A percentile compares a stretch with the other conserved stretches of the same genome.
These are phyloP conservation scores for Pyrenochaeta sp. DNA, from an alignment of 2,329 filamentous ascomycete genomes.

Conservation along the genomic window DNA sequence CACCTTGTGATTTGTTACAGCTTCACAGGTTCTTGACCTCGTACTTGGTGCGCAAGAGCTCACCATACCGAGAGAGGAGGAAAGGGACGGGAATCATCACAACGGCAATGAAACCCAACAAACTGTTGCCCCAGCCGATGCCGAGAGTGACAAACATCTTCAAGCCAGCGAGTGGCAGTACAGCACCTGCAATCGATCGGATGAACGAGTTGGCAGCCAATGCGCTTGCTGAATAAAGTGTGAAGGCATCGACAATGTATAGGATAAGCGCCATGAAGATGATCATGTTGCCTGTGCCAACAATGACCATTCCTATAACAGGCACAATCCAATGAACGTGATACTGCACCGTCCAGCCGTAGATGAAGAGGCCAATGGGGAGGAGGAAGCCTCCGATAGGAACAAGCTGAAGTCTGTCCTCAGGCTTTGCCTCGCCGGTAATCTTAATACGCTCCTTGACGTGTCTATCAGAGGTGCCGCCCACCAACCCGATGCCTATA, in stretches of 20 bases:
- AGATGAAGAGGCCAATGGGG: neutral
- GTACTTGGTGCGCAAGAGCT: no score
- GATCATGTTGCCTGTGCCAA: neutral
- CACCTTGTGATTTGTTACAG: no score
- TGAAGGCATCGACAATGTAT: neutral
- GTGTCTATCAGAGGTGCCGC: no score
- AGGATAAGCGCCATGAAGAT: neutral
- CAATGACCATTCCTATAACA: neutral
- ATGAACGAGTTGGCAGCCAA: neutral
- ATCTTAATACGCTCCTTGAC: neutral
- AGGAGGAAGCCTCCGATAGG: neutral
- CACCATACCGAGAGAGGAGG: no score
- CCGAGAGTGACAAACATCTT: neutral
- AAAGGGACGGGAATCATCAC: neutral
- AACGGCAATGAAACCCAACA: neutral
- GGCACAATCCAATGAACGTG: neutral
- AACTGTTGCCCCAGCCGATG: neutral
- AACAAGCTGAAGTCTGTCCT: neutral
- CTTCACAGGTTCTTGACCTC: no score
- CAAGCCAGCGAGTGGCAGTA: neutral
- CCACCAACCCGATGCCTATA: constrained; percentile 5
- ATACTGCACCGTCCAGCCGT: neutral
- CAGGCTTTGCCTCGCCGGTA: neutral
- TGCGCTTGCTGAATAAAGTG: neutral
- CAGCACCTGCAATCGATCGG: neutral